Conservation (phyloP, 371 early-diverging fungal species). For the Nematocida minor region DNA sequence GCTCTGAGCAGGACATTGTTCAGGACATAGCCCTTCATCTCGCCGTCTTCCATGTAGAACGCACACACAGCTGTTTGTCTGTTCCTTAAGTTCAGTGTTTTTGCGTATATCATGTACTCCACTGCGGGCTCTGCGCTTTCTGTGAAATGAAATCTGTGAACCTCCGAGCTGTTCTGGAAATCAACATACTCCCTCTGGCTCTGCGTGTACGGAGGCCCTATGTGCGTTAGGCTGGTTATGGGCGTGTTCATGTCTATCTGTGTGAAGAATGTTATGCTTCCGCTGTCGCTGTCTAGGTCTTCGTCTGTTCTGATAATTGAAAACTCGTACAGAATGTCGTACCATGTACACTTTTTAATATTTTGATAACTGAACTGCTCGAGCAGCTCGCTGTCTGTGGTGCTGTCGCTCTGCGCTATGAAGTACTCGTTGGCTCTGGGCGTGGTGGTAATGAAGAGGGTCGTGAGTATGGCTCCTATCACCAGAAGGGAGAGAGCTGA, state of each 20-base stretch:
- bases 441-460: conserved; percentile 1
- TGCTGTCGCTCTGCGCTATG: not conserved
- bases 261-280: not conserved
- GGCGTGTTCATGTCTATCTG: not conserved
- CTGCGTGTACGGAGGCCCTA: not conserved
- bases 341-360: not conserved
- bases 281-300: not conserved
- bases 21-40: conserved; percentile 1
- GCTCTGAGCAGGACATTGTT: conserved; percentile 23
- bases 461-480: not conserved
- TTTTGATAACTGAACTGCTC: not conserved
- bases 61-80: conserved; percentile 21
- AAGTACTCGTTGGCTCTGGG: conserved; percentile 7
- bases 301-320: conserved; percentile 12
- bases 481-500: not conserved
- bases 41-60: not conserved
- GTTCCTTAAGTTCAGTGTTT: conserved; percentile 14
- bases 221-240: not conserved
- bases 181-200: conserved; percentile 8
- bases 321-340: conserved; percentile 25
- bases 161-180: not conserved
- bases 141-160: not conserved
- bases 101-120: conserved; percentile 6
- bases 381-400: not conserved
- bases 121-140: not conserved